Conservation (phyloP, 805 yeast species). For the Spathaspora gorwiae region DNA sequence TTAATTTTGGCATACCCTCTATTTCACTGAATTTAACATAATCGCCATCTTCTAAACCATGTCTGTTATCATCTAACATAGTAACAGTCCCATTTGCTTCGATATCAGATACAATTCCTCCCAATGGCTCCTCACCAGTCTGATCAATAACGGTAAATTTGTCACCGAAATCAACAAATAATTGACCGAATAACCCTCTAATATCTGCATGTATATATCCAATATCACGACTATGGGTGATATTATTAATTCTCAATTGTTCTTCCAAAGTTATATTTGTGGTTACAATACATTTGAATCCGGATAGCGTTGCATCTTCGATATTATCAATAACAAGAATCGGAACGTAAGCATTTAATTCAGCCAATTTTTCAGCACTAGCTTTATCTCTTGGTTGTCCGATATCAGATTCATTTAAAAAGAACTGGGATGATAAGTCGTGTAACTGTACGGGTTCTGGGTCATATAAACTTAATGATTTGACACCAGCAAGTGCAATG, state of each 20-base stretch:
- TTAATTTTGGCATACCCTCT: slow-evolving; percentile 69
- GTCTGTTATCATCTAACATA: slow-evolving; percentile 86
- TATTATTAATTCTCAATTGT: slow-evolving; percentile 68
- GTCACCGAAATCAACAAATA: slow-evolving; percentile 87
- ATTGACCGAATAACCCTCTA: slow-evolving; percentile 82
- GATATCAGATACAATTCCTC: slow-evolving; percentile 86
- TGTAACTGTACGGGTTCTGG: slow-evolving; percentile 60
- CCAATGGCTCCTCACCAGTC: slow-evolving; percentile 87
- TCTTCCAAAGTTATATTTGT: slow-evolving; percentile 69
- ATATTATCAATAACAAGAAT: slow-evolving; percentile 60
- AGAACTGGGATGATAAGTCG: slow-evolving; percentile 89
- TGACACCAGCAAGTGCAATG: slow-evolving; percentile 95
- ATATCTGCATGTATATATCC: slow-evolving; percentile 79
- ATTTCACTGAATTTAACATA: slow-evolving; percentile 84
- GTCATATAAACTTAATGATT: slow-evolving; percentile 81
- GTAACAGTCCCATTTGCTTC: slow-evolving; percentile 89
- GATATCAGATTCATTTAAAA: slow-evolving; percentile 63
- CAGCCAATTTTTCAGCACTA: slow-evolving; percentile 64
- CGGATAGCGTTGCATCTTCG: slow-evolving; percentile 46
- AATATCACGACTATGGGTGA: slow-evolving; percentile 69
- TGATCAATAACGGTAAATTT: slow-evolving; percentile 75
- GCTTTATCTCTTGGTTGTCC: slow-evolving; percentile 77
- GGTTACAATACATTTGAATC: slow-evolving; percentile 80
- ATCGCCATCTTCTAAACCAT: slow-evolving; percentile 89
- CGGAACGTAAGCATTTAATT: slow-evolving; percentile 88